Evolutionary conservation across 768 basidiomycete species (phyloP), one percentile per base, ranked within the genome.

Genomic region (Kwoniella pini): DNA sequence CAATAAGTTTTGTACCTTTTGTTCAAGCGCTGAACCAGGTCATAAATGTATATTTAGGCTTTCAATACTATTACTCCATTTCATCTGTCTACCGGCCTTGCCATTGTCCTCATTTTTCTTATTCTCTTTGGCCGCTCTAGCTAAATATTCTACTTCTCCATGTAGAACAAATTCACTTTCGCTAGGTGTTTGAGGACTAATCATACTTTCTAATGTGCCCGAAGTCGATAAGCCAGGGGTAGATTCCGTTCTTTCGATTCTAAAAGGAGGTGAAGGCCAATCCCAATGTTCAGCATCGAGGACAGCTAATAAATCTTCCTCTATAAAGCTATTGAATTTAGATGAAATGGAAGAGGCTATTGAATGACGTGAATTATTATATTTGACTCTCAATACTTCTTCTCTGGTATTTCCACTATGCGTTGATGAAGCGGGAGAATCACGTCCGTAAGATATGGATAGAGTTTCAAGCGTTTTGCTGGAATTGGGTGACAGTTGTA

Each of bases 181-280:
- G n/a, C 55, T 57, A 1, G 55, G 55, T 13, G 55, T 57, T n/a
- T 46, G 45, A 36, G 45, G 13, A 50, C 48, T 50, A 11, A 33
- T 33, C 28, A 57, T 38, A 33, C 44, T 46, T 6, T 57, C 55
- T 9, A 57, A 31, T 30, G 55, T 57, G 22, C 31, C 55, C 1
- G 55, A 57, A 24, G 55, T 57, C 21, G 55, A 57, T 9, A 57
- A 28, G 13, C 55, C 55, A 17, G 55, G 55, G 0, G 55, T 57
- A 22, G 43, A 31, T 19, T 53, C 21, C 19, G 52, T 12, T 26
- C 40, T 27, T 5, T 15, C 30, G 22, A 57, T 44, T 38, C 55
- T 44, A 27, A 57, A 57, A 22, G 55, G 55, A 27, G 55, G 55
- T n/a, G 55, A 48, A 17, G 55, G 55, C 55, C 55, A 57, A 46